Conservation (phyloP, 768 basidiomycete genomes). For the Amanita polypyramis region DNA sequence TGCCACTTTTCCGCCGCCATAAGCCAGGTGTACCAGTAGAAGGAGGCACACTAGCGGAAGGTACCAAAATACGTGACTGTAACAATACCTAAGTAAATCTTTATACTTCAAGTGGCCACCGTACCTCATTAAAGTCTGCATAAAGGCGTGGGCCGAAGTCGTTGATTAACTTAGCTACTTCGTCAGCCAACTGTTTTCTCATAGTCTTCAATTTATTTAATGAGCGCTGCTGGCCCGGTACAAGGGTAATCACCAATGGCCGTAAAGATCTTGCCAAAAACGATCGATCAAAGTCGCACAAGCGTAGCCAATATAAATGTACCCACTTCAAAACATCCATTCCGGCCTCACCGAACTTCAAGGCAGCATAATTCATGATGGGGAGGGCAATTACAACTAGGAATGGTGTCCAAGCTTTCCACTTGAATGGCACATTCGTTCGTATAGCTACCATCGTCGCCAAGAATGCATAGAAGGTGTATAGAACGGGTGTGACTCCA, state of each 20-base stretch:
- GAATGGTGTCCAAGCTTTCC: slow-evolving; percentile 69
- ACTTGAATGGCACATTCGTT: slow-evolving; percentile 49
- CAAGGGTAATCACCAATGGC: slow-evolving; percentile 76
- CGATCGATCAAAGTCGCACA: slow-evolving; percentile 7
- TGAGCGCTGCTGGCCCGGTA: slow-evolving; percentile 80
- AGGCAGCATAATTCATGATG: slow-evolving; percentile 83
- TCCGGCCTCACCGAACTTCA: slow-evolving; percentile 97
- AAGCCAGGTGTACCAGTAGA: slow-evolving; percentile 65
- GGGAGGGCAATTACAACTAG: slow-evolving; percentile 67
- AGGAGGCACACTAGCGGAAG: slow-evolving; percentile 78
- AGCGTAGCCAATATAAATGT: background rate
- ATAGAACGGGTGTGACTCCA: slow-evolving; percentile 82
- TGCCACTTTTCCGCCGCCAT: slow-evolving; percentile 72
- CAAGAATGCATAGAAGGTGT: slow-evolving; percentile 71
- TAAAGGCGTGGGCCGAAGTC: slow-evolving; percentile 84
- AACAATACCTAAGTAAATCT: slow-evolving; percentile 1
- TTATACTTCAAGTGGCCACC: slow-evolving; percentile 12
- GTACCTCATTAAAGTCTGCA: slow-evolving; percentile 76
- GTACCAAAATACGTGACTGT: slow-evolving; percentile 71
- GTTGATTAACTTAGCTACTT: slow-evolving; percentile 75
- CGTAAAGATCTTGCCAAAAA: slow-evolving; percentile 63
- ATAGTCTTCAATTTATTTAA: slow-evolving; percentile 67
- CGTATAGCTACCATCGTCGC: slow-evolving; percentile 66
- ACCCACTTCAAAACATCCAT: slow-evolving; percentile 93
- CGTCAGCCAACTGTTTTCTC: slow-evolving; percentile 69